Evolutionary conservation across 129 eudicot species (phyloP), one percentile per base, ranked within the genome.

Genomic region (Flaveria ramosissima): DNA sequence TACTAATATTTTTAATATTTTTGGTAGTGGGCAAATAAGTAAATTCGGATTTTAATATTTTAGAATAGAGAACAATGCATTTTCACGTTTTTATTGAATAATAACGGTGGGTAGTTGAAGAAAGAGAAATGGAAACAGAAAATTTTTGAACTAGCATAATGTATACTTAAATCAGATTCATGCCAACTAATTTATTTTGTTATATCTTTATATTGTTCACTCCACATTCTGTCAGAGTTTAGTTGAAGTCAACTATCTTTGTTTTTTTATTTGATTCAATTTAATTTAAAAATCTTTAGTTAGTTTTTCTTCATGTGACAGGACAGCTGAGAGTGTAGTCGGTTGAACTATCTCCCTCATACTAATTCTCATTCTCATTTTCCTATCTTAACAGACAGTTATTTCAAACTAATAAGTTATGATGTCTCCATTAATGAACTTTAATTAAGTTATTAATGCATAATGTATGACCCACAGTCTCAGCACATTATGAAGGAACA

Each of bases 251-350:
- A 30, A 62, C 68, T 59, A 10, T 59, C 36, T 12, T 62, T 30
- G 27, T 30, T 62, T 62, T 1, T 62, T 53, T 50, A 15, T 12
- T 50, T 50, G 55, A 9, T 53, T 53, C 7, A 19, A 36, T 32
- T 65, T 43, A 20, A 69, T 4, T 9, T 12, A 4, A 15, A 70
- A 15, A 15, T 1, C 14, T 6, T 45, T 70, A 24, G 15, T 70
- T 70, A 45, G 32, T 71, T 26, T 23, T 51, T 46, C 57, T 20
- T 72, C 36, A 73, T 55, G 2, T 72, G 77, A 12, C 39, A 56
- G 23, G 52, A 73, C 11, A 36, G 0, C 16, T 41, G 53, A 52
- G 11, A n/a, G 53, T 55, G 39, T 56, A 56, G 39, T 41, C 56
- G 53, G 77, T 16, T 20, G 20, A 9, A 13, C 20, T 17, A 9